A percentile compares a stretch with the other conserved stretches of the same genome.
These are phyloP conservation scores for Heritiera fomes DNA, from an alignment of 345 rosid species.

Conservation along the genomic window DNA sequence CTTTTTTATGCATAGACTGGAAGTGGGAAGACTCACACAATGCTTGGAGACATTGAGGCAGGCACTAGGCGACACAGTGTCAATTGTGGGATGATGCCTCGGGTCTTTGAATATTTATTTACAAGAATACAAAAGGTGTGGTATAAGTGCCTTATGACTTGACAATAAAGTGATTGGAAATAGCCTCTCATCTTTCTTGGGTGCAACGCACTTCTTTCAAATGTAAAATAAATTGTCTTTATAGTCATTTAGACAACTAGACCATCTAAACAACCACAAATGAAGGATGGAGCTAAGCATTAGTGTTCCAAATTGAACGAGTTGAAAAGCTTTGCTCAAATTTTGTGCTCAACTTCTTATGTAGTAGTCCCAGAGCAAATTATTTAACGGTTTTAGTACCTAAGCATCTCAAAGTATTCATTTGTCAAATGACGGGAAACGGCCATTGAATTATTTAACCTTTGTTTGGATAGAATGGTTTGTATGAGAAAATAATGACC, in stretches of 20 bases:
- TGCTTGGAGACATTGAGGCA: slow-evolving; percentile 99
- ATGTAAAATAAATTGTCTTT: slow-evolving; percentile 4
- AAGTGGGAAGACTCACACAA: slow-evolving; percentile 99
- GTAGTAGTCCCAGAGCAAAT: background rate
- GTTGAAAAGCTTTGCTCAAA: background rate
- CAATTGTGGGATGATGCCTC: slow-evolving; percentile 93
- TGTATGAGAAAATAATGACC: background rate
- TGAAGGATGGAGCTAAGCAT: background rate
- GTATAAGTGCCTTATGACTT: background rate
- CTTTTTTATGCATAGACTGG: slow-evolving; percentile 67
- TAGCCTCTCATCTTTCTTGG: slow-evolving; percentile 2
- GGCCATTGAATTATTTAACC: background rate
- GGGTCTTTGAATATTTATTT: slow-evolving; percentile 90
- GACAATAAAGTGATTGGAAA: background rate
- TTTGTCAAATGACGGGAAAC: background rate
- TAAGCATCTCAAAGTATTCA: background rate
- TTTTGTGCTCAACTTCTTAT: background rate
- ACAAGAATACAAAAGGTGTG: slow-evolving; percentile 88
- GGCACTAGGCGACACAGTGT: slow-evolving; percentile 95
- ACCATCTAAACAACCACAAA: background rate
- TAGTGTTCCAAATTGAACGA: background rate
- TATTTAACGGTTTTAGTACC: background rate
- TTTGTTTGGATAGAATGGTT: background rate
- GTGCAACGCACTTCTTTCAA: background rate
- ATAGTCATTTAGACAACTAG: background rate